These are phyloP conservation scores for Aquilaria sinensis DNA, from an alignment of 345 rosid species.

Conservation along the genomic window DNA sequence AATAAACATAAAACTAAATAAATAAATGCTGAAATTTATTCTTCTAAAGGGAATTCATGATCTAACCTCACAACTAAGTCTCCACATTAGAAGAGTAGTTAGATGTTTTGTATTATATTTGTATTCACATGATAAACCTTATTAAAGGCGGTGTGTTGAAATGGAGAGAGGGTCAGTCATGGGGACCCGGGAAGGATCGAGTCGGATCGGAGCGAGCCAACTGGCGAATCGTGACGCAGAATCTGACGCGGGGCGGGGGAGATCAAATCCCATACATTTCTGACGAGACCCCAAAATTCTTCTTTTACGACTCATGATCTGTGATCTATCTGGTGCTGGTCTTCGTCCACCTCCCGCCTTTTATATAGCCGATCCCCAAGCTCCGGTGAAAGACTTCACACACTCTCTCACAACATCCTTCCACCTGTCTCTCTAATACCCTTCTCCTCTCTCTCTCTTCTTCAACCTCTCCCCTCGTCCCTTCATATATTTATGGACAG, in stretches of 20 bases:
- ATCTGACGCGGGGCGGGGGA: conserved; percentile 71
- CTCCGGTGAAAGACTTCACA: conserved; percentile 71
- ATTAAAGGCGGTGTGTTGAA: too few relatives aligned
- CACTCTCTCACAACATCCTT: conserved; percentile 20
- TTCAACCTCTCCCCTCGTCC: conserved; percentile 10
- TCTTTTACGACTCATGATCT: conserved; percentile 3
- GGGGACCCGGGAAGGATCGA: too few relatives aligned
- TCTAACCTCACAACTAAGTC: too few relatives aligned
- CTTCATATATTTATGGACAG: conserved; percentile 37
- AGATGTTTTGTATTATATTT: too few relatives aligned
- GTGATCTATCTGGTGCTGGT: conserved; percentile 15
- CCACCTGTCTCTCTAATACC: conserved; percentile 7
- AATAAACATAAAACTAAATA: too few relatives aligned
- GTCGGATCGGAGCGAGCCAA: not conserved
- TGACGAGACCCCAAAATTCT: not conserved
- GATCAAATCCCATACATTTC: conserved; percentile 5
- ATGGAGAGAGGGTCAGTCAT: too few relatives aligned
- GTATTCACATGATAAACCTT: too few relatives aligned
- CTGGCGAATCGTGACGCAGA: conserved; percentile 18
- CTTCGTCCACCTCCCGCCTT: conserved; percentile 51
- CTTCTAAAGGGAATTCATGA: too few relatives aligned
- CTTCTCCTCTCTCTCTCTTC: not conserved
- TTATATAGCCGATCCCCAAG: conserved; percentile 68
- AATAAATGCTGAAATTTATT: too few relatives aligned
- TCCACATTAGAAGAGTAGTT: too few relatives aligned